Conservation (phyloP, 495 filamentous ascomycete genomes). For the Hyphodiscus hymeniophilus region DNA sequence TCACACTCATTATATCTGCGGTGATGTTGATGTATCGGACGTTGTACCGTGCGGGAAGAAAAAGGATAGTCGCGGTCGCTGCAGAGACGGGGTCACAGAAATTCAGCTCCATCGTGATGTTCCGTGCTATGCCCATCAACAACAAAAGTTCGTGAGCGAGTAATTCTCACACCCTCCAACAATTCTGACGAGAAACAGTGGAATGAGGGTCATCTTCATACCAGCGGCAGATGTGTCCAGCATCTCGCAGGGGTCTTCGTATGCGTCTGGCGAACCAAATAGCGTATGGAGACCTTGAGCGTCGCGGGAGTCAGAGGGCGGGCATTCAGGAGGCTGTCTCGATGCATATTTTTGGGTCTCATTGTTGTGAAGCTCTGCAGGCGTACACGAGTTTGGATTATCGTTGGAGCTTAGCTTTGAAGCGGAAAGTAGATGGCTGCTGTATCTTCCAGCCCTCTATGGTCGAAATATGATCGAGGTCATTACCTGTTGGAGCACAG, state of each 20-base stretch:
- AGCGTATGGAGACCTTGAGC: not conserved
- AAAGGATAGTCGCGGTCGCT: too few relatives aligned
- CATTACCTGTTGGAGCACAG: slow-evolving; percentile 6
- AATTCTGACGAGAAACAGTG: not conserved
- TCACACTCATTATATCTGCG: too few relatives aligned
- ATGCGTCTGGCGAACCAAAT: not conserved
- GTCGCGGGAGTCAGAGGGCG: slow-evolving; percentile 4
- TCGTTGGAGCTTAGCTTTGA: not conserved
- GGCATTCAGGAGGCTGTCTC: not conserved
- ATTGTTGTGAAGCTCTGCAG: not conserved
- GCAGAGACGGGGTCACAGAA: too few relatives aligned
- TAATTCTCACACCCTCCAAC: not conserved
- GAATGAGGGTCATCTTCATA: not conserved
- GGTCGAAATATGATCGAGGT: slow-evolving; percentile 11
- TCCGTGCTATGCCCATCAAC: not conserved
- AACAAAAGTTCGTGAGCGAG: not conserved
- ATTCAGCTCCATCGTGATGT: too few relatives aligned
- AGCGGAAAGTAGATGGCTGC: too few relatives aligned
- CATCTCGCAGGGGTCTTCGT: not conserved
- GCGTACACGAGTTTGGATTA: slow-evolving; percentile 3
- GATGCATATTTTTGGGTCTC: not conserved
- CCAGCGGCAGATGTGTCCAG: not conserved
- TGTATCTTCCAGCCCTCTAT: slow-evolving; percentile 4
- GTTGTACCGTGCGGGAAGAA: too few relatives aligned
- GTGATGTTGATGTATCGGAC: too few relatives aligned